A percentile compares a stretch with the other conserved stretches of the same genome.
Evolutionary conservation across 1,284 basidiomycete species (phyloP).

Genomic region (Leccinum proliferum): DNA sequence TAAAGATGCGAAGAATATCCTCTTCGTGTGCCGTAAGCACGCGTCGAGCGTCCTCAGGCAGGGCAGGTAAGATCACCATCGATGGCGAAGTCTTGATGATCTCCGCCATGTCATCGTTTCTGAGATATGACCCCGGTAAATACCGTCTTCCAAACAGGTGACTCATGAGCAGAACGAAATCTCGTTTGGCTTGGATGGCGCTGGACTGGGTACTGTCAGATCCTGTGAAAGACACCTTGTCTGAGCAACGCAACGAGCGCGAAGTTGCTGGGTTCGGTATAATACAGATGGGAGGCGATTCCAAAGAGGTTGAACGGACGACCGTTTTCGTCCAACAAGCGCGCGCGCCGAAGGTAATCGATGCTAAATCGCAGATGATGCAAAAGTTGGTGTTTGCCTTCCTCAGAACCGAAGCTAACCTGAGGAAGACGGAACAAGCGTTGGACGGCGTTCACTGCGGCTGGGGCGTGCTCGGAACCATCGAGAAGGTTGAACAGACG

Average conservation of each 20-base stretch:
- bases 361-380: constrained; percentile 69
- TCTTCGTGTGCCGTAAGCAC: constrained; percentile 45
- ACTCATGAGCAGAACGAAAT: constrained; percentile 48
- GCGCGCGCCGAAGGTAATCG: constrained; percentile 57
- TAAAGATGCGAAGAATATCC: constrained; percentile 48
- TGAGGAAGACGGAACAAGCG: constrained; percentile 52
- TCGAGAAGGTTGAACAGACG: constrained; percentile 60
- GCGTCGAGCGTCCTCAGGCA: constrained; percentile 35
- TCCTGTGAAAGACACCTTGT: constrained; percentile 50
- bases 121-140: constrained; percentile 40
- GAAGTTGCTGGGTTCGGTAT: constrained; percentile 65
- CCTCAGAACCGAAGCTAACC: constrained; percentile 48
- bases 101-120: constrained; percentile 30
- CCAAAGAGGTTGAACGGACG: constrained; percentile 55
- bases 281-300: constrained; percentile 54
- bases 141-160: constrained; percentile 57
- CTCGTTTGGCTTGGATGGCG: constrained; percentile 37
- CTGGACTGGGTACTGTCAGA: constrained; percentile 39
- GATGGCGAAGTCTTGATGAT: constrained; percentile 47
- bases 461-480: constrained; percentile 47
- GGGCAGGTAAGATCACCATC: constrained; percentile 47
- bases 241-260: constrained; percentile 55
- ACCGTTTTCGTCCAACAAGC: constrained; percentile 47
- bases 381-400: constrained; percentile 48
- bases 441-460: constrained; percentile 45